These are phyloP conservation scores for Aspergillus intermedius DNA, from an alignment of 2,329 filamentous ascomycete species.

Conservation along the genomic window DNA sequence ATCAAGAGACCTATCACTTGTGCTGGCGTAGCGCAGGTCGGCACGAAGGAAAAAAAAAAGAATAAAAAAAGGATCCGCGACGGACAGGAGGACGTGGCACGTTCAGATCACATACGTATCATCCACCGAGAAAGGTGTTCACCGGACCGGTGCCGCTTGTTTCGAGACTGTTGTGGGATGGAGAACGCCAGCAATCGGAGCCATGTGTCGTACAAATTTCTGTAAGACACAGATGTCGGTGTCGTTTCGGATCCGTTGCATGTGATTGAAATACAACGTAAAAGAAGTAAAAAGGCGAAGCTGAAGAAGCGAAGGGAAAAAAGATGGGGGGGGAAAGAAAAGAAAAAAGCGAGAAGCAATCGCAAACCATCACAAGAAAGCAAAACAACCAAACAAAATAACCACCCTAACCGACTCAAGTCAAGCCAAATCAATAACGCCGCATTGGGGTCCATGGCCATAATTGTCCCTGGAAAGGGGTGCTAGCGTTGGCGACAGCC, in stretches of 20 bases:
- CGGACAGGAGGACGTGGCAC: neutral
- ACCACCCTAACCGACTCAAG: slow-evolving; percentile 1
- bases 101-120: neutral
- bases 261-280: slow-evolving; percentile 1
- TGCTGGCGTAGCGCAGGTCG: neutral
- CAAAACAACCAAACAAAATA: slow-evolving; percentile 5
- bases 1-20: neutral
- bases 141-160: neutral
- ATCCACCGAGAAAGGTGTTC: neutral
- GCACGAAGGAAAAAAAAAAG: neutral
- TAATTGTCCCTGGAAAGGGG: slow-evolving; percentile 19
- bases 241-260: slow-evolving; percentile 17
- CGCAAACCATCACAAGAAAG: slow-evolving; percentile 4
- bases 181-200: slow-evolving; percentile 2
- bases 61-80: neutral
- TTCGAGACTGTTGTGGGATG: neutral
- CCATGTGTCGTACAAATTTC: slow-evolving; percentile 11
- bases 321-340: slow-evolving; percentile 1
- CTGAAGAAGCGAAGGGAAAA: neutral
- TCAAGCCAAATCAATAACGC: slow-evolving; percentile 6
- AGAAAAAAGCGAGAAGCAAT: slow-evolving; percentile 2
- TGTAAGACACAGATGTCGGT: slow-evolving; percentile 13
- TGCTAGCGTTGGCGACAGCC: slow-evolving; percentile 10
- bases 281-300: slow-evolving; percentile 3
- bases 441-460: slow-evolving; percentile 12